Base-by-base conservation (phyloP, 2,329 filamentous ascomycete species). In the Botrytis paeoniae region DNA sequence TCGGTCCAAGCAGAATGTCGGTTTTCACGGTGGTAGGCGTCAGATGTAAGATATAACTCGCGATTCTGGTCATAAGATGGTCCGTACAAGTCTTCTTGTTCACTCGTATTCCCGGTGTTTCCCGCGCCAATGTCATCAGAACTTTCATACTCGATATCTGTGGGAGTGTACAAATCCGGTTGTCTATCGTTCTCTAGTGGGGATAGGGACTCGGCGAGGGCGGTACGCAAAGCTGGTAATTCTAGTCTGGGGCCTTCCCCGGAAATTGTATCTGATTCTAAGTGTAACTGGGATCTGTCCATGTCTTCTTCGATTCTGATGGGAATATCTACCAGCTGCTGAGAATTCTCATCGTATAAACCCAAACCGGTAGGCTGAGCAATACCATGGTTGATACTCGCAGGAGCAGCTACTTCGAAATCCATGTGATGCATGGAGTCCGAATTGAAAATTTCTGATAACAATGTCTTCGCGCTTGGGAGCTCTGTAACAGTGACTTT, bases 101-200 rank as follows among this genome's bases (percentile, higher is more conserved):
- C 73, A 41, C 74, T 76, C 10, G 74, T 71, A 25, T 62, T 73
- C 25, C 74, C 70, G 65, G 65, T 68, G 25, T 62, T 72, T n/a
- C 73, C 70, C 29, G 60, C 72, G 64, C 69, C 76, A 69, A 70
- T 72, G 25, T 74, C 77, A 54, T 78, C 79, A 25, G 78, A 80
- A 18, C 79, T 80, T 48, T 80, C 80, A 69, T 80, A 80, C 9
- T 79, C 78, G 57, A 80, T 78, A 59, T 81, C 80, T 18, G 79
- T 81, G 22, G 79, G 77, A 10, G 78, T 79, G 32, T 74, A 74
- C 20, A 80, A 68, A 61, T 73, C 77, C 20, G 78, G 76, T 54
- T 76, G 73, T 3, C 70, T 73, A 51, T 77, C 75, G 16, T 74
- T 77, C 48, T 70, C 68, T 59, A 73, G 60, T 43, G 76, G 61